Base-by-base conservation (phyloP, 768 basidiomycete genomes). In the Daedaleopsis sinensis region DNA sequence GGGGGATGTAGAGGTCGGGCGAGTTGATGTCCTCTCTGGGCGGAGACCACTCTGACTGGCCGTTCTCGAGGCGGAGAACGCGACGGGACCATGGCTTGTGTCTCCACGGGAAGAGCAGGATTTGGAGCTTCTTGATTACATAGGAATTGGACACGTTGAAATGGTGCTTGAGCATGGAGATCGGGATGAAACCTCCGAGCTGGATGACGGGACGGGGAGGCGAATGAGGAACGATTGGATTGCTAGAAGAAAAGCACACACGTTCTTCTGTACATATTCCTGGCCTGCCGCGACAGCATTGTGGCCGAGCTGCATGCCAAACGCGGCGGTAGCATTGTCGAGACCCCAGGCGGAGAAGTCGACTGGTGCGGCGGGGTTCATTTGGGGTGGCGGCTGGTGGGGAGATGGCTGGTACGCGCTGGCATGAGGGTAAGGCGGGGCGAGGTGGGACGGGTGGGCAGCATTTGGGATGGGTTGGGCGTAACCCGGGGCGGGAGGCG, bases 71-170 rank as follows among this genome's bases (percentile, higher is more conserved):
- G 52, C 91, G 82, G 54, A 76, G 79, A 12, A 88, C 71, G 61
- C 86, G 84, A 9, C 96, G 81, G 1, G 87, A 82, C 91, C 94
- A 96, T 0, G 94, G 91, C 59, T 83, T 85, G 72, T 98, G 96
- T 46, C 87, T 74, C 97, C 97, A 98, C 0, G 97, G 97, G 66
- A 97, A 98, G n/a, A 98, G 77, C 15, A 99, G 79, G 11, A 98
- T 78, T 15, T 84, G 83, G 8, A 99, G 77, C 72, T 98, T 99
- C 67, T 83, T 83, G 46, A 98, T 87, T 57, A 98, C 97, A 72
- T 99, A 99, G 0, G 88, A 89, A 71, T 98, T 98, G 15, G 93
- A 94, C 11, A 99, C 97, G 73, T 97, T 94, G 77, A 98, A 98
- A 68, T 92, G 88, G 70, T 94, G 89, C 72, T 96, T 95, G 55